Conservation (phyloP, 2,329 filamentous ascomycete genomes). For the Aspergillus tanneri region DNA sequence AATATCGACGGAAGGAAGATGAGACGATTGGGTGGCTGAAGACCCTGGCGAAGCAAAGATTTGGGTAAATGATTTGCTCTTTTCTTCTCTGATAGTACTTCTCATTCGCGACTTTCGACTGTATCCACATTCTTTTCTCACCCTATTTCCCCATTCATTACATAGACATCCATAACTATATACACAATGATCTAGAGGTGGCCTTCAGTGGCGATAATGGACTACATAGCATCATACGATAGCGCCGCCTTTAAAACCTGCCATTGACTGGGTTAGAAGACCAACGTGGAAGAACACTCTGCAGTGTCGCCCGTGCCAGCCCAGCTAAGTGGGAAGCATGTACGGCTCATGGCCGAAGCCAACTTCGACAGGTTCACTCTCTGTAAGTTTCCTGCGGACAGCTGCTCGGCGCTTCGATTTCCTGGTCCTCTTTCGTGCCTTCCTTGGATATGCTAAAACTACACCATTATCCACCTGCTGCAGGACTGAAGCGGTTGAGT, state of each 20-base stretch:
- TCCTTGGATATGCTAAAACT: background rate
- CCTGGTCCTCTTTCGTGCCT: background rate
- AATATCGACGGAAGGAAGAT: conserved; percentile 74
- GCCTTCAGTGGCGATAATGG: background rate
- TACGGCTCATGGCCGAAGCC: background rate
- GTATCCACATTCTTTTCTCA: background rate
- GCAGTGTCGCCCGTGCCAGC: background rate
- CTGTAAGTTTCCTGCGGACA: background rate
- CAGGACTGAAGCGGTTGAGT: background rate
- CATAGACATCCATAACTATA: background rate
- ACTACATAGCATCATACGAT: no score
- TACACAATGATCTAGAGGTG: background rate
- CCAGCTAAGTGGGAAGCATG: background rate
- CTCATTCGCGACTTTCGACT: background rate
- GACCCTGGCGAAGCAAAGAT: conserved; percentile 75
- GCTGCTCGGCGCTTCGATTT: background rate
- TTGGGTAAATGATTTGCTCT: conserved; percentile 53
- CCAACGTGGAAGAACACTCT: no score
- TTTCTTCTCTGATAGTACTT: background rate
- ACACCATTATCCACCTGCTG: background rate
- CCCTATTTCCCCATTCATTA: background rate
- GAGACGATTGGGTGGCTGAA: conserved; percentile 79
- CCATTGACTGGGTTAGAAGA: no score
- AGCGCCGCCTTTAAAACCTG: no score
- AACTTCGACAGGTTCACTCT: background rate